Conservation (phyloP, 2,329 filamentous ascomycete genomes). For the Cladobotryum protrusum region DNA sequence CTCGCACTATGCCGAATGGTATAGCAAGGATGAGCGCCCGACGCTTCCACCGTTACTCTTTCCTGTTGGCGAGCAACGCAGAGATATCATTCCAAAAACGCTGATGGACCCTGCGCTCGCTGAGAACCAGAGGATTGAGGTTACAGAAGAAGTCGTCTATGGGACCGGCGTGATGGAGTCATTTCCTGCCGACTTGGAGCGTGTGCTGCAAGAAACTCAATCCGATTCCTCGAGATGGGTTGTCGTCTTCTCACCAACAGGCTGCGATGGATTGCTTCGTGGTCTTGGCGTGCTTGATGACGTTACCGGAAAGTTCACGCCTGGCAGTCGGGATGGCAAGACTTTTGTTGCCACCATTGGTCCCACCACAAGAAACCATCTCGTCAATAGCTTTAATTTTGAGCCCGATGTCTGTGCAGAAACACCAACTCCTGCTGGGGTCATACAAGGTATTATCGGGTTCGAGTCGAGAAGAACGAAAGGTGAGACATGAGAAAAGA, state of each 20-base stretch:
- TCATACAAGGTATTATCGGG: constrained; percentile 60
- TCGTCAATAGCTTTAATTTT: constrained; percentile 58
- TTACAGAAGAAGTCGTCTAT: constrained; percentile 81
- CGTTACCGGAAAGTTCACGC: constrained; percentile 34
- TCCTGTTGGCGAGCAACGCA: constrained; percentile 79
- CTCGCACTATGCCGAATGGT: constrained; percentile 60
- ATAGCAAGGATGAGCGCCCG: constrained; percentile 27
- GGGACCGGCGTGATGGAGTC: constrained; percentile 75
- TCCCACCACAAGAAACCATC: constrained; percentile 77
- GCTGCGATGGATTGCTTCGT: constrained; percentile 54
- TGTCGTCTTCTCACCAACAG: constrained; percentile 66
- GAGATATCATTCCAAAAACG: constrained; percentile 83
- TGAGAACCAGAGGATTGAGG: constrained; percentile 47
- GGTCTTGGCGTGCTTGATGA: constrained; percentile 47
- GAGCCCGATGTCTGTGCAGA: constrained; percentile 74
- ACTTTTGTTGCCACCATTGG: constrained; percentile 82
- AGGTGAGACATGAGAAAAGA: neutral
- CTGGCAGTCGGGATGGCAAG: constrained; percentile 27
- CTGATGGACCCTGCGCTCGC: constrained; percentile 55
- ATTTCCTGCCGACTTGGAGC: constrained; percentile 63
- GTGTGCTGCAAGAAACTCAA: constrained; percentile 41
- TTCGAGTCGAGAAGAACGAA: constrained; percentile 12
- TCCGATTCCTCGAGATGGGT: constrained; percentile 54
- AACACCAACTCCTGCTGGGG: constrained; percentile 74
- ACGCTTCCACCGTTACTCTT: constrained; percentile 67